Percentiles rank a stretch among this genome's conserved stretches.
These are phyloP conservation scores for Colletotrichum euphorbiae DNA, from an alignment of 2,329 filamentous ascomycete genomes.

Conservation along the genomic window DNA sequence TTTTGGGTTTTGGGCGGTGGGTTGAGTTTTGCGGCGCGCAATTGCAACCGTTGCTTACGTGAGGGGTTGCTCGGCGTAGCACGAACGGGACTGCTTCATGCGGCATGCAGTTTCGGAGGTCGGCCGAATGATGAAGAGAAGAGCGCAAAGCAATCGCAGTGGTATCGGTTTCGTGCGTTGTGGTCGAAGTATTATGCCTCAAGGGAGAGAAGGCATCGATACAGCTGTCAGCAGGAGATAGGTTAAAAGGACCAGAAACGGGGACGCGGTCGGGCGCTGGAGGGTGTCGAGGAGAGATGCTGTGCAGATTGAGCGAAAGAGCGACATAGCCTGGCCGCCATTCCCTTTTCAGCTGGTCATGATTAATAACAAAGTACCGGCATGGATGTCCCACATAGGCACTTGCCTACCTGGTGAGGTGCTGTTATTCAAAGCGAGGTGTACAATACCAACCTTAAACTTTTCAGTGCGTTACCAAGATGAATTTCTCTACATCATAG, in stretches of 20 bases:
- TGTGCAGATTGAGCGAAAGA: background rate
- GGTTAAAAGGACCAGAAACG: constrained; percentile 1
- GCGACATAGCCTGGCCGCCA: constrained; percentile 26
- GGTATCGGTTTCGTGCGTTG: too few species aligned
- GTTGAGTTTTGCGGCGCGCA: constrained; percentile 8
- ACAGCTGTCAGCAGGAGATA: background rate
- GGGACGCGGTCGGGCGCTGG: constrained; percentile 12
- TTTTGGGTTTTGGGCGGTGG: constrained; percentile 1
- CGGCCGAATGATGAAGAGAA: background rate
- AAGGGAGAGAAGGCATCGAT: background rate
- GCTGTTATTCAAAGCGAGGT: too few species aligned
- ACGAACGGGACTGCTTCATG: background rate
- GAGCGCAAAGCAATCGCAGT: background rate
- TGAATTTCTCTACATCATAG: background rate
- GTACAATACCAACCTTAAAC: background rate
- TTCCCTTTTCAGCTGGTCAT: constrained; percentile 27
- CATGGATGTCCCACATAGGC: constrained; percentile 25
- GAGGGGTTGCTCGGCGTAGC: constrained; percentile 18
- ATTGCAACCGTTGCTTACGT: constrained; percentile 3
- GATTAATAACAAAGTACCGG: constrained; percentile 27
- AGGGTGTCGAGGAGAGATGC: background rate
- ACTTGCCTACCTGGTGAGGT: too few species aligned
- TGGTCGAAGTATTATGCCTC: too few species aligned
- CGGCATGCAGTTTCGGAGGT: background rate
- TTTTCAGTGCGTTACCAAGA: background rate